Base-by-base conservation (phyloP, 2,329 filamentous ascomycete species). In the Monosporascus ibericus region DNA sequence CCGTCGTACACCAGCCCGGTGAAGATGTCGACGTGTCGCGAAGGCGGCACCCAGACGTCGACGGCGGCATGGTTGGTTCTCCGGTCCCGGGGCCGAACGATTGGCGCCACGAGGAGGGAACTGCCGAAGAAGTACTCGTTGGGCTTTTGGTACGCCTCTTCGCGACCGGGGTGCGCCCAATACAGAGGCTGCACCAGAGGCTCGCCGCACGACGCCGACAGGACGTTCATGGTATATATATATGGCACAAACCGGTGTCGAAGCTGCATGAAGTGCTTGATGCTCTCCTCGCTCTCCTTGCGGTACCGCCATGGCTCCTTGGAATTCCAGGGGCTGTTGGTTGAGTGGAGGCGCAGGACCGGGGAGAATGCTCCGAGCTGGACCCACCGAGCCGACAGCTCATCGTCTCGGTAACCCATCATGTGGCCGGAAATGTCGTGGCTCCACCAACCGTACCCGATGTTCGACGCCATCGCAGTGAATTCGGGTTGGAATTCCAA, bases 361-460 rank as follows among this genome's bases (percentile, higher is more conserved):
- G 82, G 82, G 0, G 80, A 84, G 62, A 82, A 83, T 46, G 75
- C 77, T 5, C 82, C 83, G 2, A 81, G 71, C 60, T 86, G 83
- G 1, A 84, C 73, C 83, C 82, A 86, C 18, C 83, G 74, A 1
- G 77, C 74, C 1, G 75, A 72, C 7, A 85, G 69, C 59, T 86
- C 80, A 48, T 84, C 82, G 48, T 82, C 79, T 6, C 77, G 75
- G 39, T 67, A 67, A 4, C 83, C 83, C 2, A 66, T 63, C 58
- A 80, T 78, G 61, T 86, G 83, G 0, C 83, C 83, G n/a, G 83
- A 83, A 27, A 86, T 84, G 56, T 86, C 83, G 63, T 86, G 82
- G 48, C 78, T 82, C 83, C 83, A 86, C 82, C 82, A 86, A 2
- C 82, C 83, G 56, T 82, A 86, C 0, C 83, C 83, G 53, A 86